These are phyloP conservation scores for Lipomyces oligophaga DNA, from an alignment of 805 yeast genomes.

Conservation along the genomic window DNA sequence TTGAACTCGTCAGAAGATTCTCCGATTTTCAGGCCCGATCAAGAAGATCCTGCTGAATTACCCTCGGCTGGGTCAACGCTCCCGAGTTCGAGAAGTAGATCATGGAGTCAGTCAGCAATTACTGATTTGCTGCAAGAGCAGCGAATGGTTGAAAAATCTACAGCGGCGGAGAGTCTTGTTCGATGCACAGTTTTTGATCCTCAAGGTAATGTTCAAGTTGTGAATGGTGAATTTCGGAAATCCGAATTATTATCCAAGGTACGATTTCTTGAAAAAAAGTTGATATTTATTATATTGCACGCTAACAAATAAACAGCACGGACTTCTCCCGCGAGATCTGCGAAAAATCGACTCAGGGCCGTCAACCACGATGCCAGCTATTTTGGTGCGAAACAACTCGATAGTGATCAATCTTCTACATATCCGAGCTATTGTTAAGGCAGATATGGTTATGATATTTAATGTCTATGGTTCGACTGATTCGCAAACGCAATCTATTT, in stretches of 20 bases:
- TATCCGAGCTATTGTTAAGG: slow-evolving; percentile 83
- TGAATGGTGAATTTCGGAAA: slow-evolving; percentile 70
- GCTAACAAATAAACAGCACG: slow-evolving; percentile 42
- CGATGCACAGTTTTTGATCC: slow-evolving; percentile 73
- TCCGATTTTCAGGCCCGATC: too few relatives aligned
- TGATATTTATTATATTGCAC: not conserved
- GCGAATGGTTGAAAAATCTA: slow-evolving; percentile 17
- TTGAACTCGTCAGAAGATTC: too few relatives aligned
- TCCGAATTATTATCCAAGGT: slow-evolving; percentile 60
- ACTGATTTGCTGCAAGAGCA: slow-evolving; percentile 23
- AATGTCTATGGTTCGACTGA: slow-evolving; percentile 61
- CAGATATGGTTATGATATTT: slow-evolving; percentile 74
- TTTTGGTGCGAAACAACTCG: slow-evolving; percentile 72
- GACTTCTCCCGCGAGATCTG: slow-evolving; percentile 81
- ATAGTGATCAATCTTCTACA: slow-evolving; percentile 79
- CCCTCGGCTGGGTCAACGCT: not conserved
- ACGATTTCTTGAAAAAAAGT: not conserved
- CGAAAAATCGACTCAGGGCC: slow-evolving; percentile 80
- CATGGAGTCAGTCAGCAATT: slow-evolving; percentile 13
- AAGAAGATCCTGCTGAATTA: too few relatives aligned
- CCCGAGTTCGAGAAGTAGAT: not conserved
- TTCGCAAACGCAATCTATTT: slow-evolving; percentile 65
- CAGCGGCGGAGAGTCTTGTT: slow-evolving; percentile 17
- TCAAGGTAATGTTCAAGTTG: slow-evolving; percentile 63
- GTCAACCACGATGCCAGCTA: slow-evolving; percentile 82